Conservation (phyloP, 2,329 filamentous ascomycete genomes). For the Trichoderma simmonsii region DNA sequence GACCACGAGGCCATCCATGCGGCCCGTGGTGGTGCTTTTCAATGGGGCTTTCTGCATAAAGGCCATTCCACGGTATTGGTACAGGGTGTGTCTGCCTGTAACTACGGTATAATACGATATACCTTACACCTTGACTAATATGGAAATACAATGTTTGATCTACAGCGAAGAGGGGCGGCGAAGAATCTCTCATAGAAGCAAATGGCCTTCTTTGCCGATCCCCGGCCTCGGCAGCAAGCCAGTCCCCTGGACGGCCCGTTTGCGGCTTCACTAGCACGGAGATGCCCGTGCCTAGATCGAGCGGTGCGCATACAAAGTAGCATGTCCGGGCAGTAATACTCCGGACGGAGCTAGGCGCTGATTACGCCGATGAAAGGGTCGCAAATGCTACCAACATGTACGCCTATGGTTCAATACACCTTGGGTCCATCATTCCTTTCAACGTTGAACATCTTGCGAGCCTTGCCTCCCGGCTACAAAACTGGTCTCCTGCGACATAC, state of each 20-base stretch:
- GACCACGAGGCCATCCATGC: not conserved
- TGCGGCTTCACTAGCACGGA: not conserved
- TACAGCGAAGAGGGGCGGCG: not conserved
- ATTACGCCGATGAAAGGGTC: not conserved
- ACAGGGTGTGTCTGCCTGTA: not conserved
- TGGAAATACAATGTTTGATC: not conserved
- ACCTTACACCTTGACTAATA: no score
- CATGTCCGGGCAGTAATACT: not conserved
- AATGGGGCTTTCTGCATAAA: not conserved
- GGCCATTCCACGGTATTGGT: not conserved
- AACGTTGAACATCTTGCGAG: not conserved
- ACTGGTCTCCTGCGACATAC: not conserved
- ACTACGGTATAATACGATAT: no score
- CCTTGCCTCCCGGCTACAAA: not conserved
- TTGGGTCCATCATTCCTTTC: not conserved
- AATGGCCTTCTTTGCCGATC: not conserved
- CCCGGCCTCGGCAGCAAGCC: not conserved
- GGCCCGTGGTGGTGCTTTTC: not conserved
- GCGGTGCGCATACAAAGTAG: not conserved
- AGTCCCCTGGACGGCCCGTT: slow-evolving; percentile 1
- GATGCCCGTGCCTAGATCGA: not conserved
- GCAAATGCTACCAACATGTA: not conserved
- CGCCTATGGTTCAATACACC: not conserved
- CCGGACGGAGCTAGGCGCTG: not conserved
- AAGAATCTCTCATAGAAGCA: not conserved